Conservation (phyloP, 169 alveolate genomes). For the Eimeria maxima region DNA sequence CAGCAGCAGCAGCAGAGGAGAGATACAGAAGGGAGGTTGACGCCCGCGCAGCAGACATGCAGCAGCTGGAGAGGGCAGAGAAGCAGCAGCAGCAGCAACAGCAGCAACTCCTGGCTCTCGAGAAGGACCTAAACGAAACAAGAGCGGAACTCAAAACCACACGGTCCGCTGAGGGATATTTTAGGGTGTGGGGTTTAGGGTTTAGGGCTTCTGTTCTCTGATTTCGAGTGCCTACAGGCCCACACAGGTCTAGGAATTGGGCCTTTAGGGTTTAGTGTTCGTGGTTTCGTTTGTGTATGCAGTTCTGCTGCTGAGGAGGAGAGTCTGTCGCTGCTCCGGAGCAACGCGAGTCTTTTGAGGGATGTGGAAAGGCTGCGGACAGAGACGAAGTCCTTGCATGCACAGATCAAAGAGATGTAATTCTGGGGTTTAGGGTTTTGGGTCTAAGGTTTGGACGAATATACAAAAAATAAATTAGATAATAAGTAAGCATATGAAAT, state of each 20-base stretch:
- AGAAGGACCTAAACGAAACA: not conserved
- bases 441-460: not conserved
- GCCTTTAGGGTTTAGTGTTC: constrained; percentile 15
- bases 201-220: not conserved
- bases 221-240: not conserved
- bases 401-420: not conserved
- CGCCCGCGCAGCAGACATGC: constrained; percentile 55
- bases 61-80: constrained; percentile 64
- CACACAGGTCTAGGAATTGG: not conserved
- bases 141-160: constrained; percentile 31
- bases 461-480: not conserved
- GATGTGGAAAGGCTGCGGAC: constrained; percentile 49
- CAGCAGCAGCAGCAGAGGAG: constrained; percentile 41
- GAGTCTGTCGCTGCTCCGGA: not conserved
- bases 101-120: constrained; percentile 15
- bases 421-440: constrained; percentile 5
- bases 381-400: constrained; percentile 1
- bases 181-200: not conserved
- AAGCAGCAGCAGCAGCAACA: constrained; percentile 73
- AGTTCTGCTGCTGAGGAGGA: constrained; percentile 58
- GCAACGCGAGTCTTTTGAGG: constrained; percentile 30
- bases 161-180: not conserved
- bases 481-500: not conserved
- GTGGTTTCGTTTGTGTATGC: constrained; percentile 6
- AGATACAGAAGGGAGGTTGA: constrained; percentile 30